Percentiles rank a stretch among this genome's conserved stretches.
These are phyloP conservation scores for Pseudonitzschia pungens DNA, from an alignment of 108 stramenopile genomes.

Conservation along the genomic window DNA sequence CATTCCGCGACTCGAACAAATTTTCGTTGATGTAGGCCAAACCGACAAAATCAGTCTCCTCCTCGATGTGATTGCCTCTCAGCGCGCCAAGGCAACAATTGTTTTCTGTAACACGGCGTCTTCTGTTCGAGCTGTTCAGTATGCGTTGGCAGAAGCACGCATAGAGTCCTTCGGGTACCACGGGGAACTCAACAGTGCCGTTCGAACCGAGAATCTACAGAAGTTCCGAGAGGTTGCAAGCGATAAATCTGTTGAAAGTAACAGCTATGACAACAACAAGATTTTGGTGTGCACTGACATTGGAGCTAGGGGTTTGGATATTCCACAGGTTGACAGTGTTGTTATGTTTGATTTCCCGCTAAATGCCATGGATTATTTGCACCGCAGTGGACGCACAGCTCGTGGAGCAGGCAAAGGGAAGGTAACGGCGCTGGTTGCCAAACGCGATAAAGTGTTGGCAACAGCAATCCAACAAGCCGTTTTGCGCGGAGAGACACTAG, in stretches of 20 bases:
- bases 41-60: conserved; percentile 87
- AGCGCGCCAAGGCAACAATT: conserved; percentile 49
- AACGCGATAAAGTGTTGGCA: conserved; percentile 85
- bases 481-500: conserved; percentile 72
- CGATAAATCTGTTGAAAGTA: conserved; percentile 25
- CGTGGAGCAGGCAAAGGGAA: conserved; percentile 73
- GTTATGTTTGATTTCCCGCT: conserved; percentile 93
- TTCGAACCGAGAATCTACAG: conserved; percentile 55
- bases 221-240: conserved; percentile 46
- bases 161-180: conserved; percentile 74
- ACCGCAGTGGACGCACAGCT: conserved; percentile 91
- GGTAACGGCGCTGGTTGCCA: conserved; percentile 85
- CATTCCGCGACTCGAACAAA: conserved; percentile 85
- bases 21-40: conserved; percentile 90
- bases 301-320: conserved; percentile 87
- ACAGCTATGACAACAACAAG: conserved; percentile 26
- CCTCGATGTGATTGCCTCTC: conserved; percentile 63
- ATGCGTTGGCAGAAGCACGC: conserved; percentile 74
- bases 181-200: conserved; percentile 71
- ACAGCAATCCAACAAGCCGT: conserved; percentile 83
- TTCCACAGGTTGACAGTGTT: conserved; percentile 87
- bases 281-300: conserved; percentile 87
- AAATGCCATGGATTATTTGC: conserved; percentile 85
- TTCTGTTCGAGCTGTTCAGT: conserved; percentile 71
- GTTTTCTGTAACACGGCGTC: conserved; percentile 94